Percentiles rank a stretch among this genome's conserved stretches.
Evolutionary conservation across 768 basidiomycete genomes (phyloP).

Genomic region (Leccinum disarticulatum): DNA sequence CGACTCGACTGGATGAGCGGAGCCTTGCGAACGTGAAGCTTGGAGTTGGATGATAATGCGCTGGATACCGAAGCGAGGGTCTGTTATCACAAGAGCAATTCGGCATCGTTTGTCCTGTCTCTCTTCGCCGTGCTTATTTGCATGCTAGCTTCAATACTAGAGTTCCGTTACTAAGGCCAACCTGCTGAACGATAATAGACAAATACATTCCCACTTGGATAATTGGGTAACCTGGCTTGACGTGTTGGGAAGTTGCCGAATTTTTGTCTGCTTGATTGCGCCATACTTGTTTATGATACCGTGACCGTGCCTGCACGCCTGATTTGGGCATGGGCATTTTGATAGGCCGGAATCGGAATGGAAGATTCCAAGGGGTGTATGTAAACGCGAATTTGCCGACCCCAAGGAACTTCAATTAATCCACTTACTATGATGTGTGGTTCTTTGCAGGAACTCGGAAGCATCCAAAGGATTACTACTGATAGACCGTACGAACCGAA

Average conservation of each 20-base stretch:
- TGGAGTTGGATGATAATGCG: background rate
- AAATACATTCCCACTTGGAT: too few relatives aligned
- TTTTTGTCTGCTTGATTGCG: background rate
- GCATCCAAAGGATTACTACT: background rate
- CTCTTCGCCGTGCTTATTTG: background rate
- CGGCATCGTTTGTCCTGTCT: background rate
- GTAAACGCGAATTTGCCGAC: background rate
- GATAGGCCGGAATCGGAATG: background rate
- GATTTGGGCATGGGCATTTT: background rate
- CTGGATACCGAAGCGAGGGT: background rate
- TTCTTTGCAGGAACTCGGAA: background rate
- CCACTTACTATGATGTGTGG: background rate
- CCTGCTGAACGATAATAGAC: background rate
- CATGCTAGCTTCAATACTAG: background rate
- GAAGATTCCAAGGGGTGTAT: too few relatives aligned
- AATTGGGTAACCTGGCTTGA: background rate
- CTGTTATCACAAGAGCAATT: background rate
- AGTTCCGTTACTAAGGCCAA: background rate
- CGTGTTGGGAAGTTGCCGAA: background rate
- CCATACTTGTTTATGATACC: background rate
- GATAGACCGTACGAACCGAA: background rate
- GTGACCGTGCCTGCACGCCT: background rate
- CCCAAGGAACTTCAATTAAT: background rate
- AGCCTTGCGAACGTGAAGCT: background rate
- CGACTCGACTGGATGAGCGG: background rate